Evolutionary conservation across 2,329 filamentous ascomycete species (phyloP).

Genomic region (Paraphoma chrysanthemicola): DNA sequence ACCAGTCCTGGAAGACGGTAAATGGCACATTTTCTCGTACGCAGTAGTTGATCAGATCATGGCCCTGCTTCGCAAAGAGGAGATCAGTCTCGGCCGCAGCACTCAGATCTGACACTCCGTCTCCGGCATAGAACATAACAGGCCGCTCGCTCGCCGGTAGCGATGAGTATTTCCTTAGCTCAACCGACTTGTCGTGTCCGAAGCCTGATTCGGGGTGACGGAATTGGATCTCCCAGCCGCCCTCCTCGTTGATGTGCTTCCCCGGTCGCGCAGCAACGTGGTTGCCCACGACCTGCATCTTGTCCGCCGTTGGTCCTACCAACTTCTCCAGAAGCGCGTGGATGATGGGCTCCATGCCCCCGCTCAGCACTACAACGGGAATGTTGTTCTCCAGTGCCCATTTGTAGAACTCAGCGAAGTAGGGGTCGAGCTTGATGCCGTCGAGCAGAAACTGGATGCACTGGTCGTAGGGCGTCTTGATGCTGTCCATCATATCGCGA

Average conservation of each 20-base stretch:
- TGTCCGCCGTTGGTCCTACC: conserved; percentile 76
- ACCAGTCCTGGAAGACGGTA: conserved; percentile 86
- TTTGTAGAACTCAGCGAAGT: conserved; percentile 85
- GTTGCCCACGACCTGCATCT: conserved; percentile 92
- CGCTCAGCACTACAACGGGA: conserved; percentile 88
- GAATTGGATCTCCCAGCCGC: conserved; percentile 87
- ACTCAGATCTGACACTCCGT: conserved; percentile 46
- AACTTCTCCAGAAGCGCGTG: conserved; percentile 79
- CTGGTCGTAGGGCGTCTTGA: conserved; percentile 79
- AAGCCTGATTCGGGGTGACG: conserved; percentile 83
- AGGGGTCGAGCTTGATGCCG: conserved; percentile 87
- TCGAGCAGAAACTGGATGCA: conserved; percentile 80
- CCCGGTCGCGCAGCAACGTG: conserved; percentile 71
- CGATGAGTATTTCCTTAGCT: conserved; percentile 84
- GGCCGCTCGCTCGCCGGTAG: conserved; percentile 74
- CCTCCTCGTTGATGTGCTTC: conserved; percentile 80
- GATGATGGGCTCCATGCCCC: conserved; percentile 93
- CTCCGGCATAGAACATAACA: conserved; percentile 87
- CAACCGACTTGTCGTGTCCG: conserved; percentile 95
- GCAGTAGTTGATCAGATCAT: conserved; percentile 88
- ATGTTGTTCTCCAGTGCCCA: conserved; percentile 85
- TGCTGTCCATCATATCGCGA: conserved; percentile 88
- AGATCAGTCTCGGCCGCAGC: conserved; percentile 92
- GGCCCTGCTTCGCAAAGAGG: conserved; percentile 89
- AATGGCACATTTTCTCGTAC: conserved; percentile 85